Conservation (phyloP, 495 filamentous ascomycete genomes). For the Halenospora varia region DNA sequence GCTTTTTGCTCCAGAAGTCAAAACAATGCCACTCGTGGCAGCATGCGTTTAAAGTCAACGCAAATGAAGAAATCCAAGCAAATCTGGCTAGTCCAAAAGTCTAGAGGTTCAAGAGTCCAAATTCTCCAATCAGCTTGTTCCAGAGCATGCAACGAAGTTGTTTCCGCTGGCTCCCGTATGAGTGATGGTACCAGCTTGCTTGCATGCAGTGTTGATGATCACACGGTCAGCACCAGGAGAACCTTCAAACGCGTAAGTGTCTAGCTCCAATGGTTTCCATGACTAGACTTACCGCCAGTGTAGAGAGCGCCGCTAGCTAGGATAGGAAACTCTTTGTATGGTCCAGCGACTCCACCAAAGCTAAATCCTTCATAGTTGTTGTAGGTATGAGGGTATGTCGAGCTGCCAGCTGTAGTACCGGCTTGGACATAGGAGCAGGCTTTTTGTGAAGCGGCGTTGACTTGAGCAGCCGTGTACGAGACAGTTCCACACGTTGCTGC, state of each 20-base stretch:
- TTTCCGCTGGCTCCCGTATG: conserved; percentile 62
- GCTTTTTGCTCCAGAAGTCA: too few species aligned
- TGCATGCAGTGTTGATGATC: conserved; percentile 48
- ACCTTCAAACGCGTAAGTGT: conserved; percentile 14
- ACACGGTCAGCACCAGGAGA: conserved; percentile 59
- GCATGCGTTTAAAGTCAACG: too few species aligned
- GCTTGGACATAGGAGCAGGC: conserved; percentile 20
- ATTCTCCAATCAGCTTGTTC: too few species aligned
- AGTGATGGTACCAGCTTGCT: conserved; percentile 56
- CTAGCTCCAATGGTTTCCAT: background rate
- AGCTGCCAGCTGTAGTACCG: conserved; percentile 35
- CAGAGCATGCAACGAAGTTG: conserved; percentile 48
- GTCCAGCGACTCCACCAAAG: conserved; percentile 46
- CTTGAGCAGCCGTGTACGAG: conserved; percentile 43
- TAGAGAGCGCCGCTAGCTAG: conserved; percentile 44
- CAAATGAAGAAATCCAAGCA: too few species aligned
- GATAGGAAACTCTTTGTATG: conserved; percentile 64
- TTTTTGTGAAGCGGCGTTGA: conserved; percentile 26
- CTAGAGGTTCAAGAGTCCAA: too few species aligned
- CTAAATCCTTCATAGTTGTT: conserved; percentile 65
- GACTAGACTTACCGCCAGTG: conserved; percentile 41
- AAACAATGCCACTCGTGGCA: too few species aligned
- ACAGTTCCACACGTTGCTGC: conserved; percentile 39
- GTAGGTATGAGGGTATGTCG: conserved; percentile 55
- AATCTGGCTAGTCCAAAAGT: too few species aligned